A percentile compares a stretch with the other conserved stretches of the same genome.
These are phyloP conservation scores for Suillus alpinus DNA, from an alignment of 768 basidiomycete genomes.

Conservation along the genomic window DNA sequence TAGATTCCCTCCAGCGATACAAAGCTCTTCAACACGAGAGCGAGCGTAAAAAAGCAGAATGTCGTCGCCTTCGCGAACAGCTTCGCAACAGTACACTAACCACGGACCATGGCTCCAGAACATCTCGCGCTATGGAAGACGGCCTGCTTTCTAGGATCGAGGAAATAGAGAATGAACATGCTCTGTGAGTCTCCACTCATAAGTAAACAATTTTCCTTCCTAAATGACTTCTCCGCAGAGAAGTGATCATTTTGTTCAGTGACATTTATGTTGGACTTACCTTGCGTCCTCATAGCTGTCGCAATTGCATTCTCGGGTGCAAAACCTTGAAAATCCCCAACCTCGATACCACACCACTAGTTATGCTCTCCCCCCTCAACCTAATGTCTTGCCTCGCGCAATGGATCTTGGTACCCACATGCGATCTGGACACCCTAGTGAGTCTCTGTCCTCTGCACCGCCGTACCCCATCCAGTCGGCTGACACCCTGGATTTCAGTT, in stretches of 20 bases:
- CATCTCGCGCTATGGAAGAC: conserved; percentile 34
- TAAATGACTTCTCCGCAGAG: neutral
- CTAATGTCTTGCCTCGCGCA: conserved; percentile 41
- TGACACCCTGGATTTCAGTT: conserved; percentile 38
- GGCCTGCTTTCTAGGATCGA: conserved; percentile 31
- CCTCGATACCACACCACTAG: conserved; percentile 27
- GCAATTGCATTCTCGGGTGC: conserved; percentile 33
- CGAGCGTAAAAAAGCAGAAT: conserved; percentile 29
- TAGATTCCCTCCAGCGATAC: conserved; percentile 37
- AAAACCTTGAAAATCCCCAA: conserved; percentile 32
- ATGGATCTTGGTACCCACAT: conserved; percentile 41
- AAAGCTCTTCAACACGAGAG: conserved; percentile 35
- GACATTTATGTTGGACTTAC: conserved; percentile 6
- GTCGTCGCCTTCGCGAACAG: conserved; percentile 30
- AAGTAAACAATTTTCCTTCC: neutral
- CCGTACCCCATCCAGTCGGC: neutral
- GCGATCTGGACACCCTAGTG: conserved; percentile 56
- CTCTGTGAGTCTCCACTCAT: conserved; percentile 19
- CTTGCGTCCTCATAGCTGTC: conserved; percentile 26
- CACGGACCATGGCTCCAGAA: conserved; percentile 32
- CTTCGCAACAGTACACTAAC: conserved; percentile 27
- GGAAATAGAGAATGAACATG: conserved; percentile 29
- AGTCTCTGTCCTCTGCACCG: conserved; percentile 14
- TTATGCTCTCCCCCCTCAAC: conserved; percentile 55
- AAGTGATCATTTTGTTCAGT: neutral